Evolutionary conservation across 495 filamentous ascomycete species (phyloP).

Genomic region (Penicillium longicatenatum): DNA sequence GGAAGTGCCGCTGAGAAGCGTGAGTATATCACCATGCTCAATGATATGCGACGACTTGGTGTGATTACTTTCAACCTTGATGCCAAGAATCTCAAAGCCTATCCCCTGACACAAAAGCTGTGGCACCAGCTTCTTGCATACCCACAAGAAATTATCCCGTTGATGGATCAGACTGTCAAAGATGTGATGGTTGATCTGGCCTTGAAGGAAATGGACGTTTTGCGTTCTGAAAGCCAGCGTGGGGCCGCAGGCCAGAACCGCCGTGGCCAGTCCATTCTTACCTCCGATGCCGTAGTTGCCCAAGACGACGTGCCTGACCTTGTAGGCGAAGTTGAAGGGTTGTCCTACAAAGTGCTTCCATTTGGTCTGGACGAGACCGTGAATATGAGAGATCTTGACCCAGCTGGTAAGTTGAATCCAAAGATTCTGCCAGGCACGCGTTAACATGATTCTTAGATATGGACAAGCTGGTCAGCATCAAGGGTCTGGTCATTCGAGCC

Average conservation of each 20-base stretch:
- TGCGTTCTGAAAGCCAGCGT: conserved; percentile 59
- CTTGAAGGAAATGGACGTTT: conserved; percentile 72
- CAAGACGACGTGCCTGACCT: conserved; percentile 75
- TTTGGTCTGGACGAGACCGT: conserved; percentile 85
- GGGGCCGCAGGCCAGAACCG: conserved; percentile 28
- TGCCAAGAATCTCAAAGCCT: conserved; percentile 84
- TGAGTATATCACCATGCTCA: conserved; percentile 82
- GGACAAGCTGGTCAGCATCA: conserved; percentile 95
- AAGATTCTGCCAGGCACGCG: neutral
- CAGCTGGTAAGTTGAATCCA: conserved; percentile 57
- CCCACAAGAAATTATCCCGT: conserved; percentile 90
- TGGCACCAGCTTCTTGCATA: conserved; percentile 95
- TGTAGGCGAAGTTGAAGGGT: conserved; percentile 66
- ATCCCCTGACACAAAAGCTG: conserved; percentile 87
- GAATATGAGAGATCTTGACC: conserved; percentile 95
- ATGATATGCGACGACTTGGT: conserved; percentile 86
- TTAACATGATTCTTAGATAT: conserved; percentile 58
- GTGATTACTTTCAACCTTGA: conserved; percentile 84
- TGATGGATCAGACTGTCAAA: conserved; percentile 94
- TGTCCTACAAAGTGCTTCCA: conserved; percentile 80
- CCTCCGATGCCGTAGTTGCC: conserved; percentile 73
- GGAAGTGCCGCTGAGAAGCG: conserved; percentile 63
- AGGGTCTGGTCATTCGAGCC: conserved; percentile 93
- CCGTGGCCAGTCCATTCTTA: conserved; percentile 42
- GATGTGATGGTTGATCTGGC: conserved; percentile 92